Conservation (phyloP, 108 stramenopile genomes). For the Nitzschia inconspicua region DNA sequence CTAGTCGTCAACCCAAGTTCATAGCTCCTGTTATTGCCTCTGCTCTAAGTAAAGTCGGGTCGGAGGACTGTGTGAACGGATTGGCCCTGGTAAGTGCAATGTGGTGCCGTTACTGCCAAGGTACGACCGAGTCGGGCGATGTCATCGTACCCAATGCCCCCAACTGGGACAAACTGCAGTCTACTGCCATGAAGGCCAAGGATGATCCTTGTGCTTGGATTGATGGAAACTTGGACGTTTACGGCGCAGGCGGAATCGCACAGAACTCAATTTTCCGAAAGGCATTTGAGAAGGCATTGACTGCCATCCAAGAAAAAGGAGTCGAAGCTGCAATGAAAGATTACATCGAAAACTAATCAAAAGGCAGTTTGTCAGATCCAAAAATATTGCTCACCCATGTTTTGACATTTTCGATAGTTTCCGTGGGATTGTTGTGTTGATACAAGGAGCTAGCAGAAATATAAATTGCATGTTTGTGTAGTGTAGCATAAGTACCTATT, state of each 20-base stretch:
- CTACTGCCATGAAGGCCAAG: background rate
- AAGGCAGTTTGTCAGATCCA: no score
- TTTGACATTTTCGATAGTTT: no score
- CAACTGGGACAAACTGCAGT: slow-evolving; percentile 10
- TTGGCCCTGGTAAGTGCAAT: slow-evolving; percentile 20
- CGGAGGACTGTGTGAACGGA: slow-evolving; percentile 5
- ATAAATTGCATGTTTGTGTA: no score
- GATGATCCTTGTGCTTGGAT: slow-evolving; percentile 12
- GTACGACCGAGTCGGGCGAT: slow-evolving; percentile 9
- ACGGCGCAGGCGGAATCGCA: slow-evolving; percentile 7
- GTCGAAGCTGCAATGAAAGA: slow-evolving; percentile 14
- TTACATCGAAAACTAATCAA: no score
- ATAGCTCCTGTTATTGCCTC: slow-evolving; percentile 8
- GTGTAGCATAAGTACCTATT: no score
- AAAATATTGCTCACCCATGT: no score
- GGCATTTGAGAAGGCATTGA: slow-evolving; percentile 10
- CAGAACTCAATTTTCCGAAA: slow-evolving; percentile 3
- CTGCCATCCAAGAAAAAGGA: background rate
- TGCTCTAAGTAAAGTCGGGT: slow-evolving; percentile 1
- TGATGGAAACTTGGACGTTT: slow-evolving; percentile 9
- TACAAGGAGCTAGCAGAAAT: no score
- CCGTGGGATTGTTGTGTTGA: no score
- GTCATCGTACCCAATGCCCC: slow-evolving; percentile 3
- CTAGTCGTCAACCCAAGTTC: slow-evolving; percentile 29
- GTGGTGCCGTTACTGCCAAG: slow-evolving; percentile 32